These are phyloP conservation scores for Pyricularia sp. DNA, from an alignment of 2,329 filamentous ascomycete species.

Conservation along the genomic window DNA sequence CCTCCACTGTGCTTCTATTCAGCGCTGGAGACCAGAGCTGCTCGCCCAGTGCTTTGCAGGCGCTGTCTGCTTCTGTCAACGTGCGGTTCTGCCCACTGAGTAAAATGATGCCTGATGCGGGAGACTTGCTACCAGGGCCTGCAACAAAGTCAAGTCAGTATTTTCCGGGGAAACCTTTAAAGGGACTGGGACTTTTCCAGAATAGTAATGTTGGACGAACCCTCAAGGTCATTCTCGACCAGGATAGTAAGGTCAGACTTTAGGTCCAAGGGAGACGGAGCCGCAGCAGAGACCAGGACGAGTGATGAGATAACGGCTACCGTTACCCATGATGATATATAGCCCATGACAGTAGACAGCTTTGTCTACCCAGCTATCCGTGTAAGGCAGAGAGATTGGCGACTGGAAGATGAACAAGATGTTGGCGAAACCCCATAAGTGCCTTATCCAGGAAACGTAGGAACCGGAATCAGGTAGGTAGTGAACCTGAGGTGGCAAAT, in stretches of 20 bases:
- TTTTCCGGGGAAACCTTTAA: background rate
- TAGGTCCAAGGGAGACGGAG: constrained; percentile 21
- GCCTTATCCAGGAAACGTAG: background rate
- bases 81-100: constrained; percentile 14
- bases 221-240: constrained; percentile 27
- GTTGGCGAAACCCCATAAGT: background rate
- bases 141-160: background rate
- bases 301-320: constrained; percentile 6
- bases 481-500: background rate
- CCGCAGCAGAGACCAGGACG: constrained; percentile 9
- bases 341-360: constrained; percentile 6
- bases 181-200: too few relatives aligned
- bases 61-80: constrained; percentile 15
- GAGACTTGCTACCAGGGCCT: constrained; percentile 20
- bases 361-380: background rate
- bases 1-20: constrained; percentile 8
- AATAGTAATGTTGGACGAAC: constrained; percentile 9
- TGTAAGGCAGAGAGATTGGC: background rate
- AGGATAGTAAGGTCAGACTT: constrained; percentile 23
- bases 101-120: constrained; percentile 22
- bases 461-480: background rate
- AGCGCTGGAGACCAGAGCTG: constrained; percentile 20
- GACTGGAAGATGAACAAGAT: background rate
- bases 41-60: constrained; percentile 25
- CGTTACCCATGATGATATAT: constrained; percentile 7